These are phyloP conservation scores for Lasiodiplodia hormozganensis DNA, from an alignment of 2,329 filamentous ascomycete species.

Conservation along the genomic window DNA sequence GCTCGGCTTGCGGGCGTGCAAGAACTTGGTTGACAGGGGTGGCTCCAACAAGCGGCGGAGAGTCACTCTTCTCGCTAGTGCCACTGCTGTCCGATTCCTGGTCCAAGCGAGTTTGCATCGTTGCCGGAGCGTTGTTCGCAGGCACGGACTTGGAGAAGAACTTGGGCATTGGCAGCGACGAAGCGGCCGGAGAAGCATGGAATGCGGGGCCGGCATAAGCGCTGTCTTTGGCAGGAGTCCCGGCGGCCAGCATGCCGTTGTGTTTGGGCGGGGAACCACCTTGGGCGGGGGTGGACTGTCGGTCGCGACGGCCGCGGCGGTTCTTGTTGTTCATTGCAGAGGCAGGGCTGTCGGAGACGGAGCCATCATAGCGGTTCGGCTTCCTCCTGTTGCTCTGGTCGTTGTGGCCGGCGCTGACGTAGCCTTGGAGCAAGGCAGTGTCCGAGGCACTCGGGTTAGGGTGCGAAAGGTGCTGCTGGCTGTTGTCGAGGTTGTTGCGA, in stretches of 20 bases:
- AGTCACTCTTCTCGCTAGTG: constrained; percentile 28
- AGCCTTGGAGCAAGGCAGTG: constrained; percentile 31
- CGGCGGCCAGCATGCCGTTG: background rate
- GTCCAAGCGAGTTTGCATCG: constrained; percentile 53
- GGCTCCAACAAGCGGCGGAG: constrained; percentile 35
- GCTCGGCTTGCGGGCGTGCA: constrained; percentile 52
- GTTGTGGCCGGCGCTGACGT: constrained; percentile 33
- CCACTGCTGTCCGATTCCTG: constrained; percentile 49
- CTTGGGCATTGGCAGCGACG: constrained; percentile 86
- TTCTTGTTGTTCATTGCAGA: constrained; percentile 18
- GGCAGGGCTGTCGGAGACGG: constrained; percentile 44
- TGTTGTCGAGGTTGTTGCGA: constrained; percentile 40
- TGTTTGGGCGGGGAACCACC: constrained; percentile 24
- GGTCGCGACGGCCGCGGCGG: constrained; percentile 8
- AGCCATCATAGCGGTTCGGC: constrained; percentile 48
- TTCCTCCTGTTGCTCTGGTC: background rate
- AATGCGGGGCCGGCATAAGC: constrained; percentile 94
- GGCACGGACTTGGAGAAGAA: constrained; percentile 81
- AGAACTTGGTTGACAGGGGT: constrained; percentile 56
- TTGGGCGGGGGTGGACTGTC: constrained; percentile 7
- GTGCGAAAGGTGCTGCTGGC: constrained; percentile 33
- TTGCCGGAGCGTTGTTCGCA: constrained; percentile 62
- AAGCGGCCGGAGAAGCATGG: constrained; percentile 91
- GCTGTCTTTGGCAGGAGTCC: constrained; percentile 52
- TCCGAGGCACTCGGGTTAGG: constrained; percentile 14